phyloP scores from a whole-genome alignment of 805 yeast species.

The Saccharomycopsis selenospora region DNA sequence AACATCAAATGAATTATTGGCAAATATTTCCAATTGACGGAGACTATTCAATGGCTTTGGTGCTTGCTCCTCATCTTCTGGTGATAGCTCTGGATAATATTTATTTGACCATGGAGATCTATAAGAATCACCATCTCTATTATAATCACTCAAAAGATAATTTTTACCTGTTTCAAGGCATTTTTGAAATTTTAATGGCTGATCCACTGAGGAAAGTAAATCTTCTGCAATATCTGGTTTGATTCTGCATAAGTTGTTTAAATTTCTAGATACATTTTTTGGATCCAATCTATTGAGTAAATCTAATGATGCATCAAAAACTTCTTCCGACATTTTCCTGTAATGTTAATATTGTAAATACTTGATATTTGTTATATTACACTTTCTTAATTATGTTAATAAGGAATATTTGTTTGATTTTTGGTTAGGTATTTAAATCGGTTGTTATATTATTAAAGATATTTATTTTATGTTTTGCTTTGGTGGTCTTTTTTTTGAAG shows the following conservation, averaged over 20 bases:
- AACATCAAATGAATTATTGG: slow-evolving; percentile 86
- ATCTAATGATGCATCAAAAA: slow-evolving; percentile 72
- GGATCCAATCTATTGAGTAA: slow-evolving; percentile 73
- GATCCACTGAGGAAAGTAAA: slow-evolving; percentile 76
- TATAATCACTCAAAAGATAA: slow-evolving; percentile 85
- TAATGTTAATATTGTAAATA: no score
- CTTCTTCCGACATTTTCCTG: slow-evolving; percentile 36
- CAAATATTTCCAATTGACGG: slow-evolving; percentile 67
- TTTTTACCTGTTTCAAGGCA: slow-evolving; percentile 54
- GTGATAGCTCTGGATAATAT: slow-evolving; percentile 47
- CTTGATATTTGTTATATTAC: no score
- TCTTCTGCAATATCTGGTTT: slow-evolving; percentile 79
- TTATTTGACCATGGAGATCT: slow-evolving; percentile 87
- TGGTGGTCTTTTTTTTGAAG: no score
- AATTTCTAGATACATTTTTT: slow-evolving; percentile 40
- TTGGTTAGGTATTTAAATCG: no score
- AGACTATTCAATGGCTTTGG: slow-evolving; percentile 64
- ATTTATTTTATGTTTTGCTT: no score
- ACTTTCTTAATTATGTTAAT: no score
- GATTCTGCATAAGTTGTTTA: slow-evolving; percentile 40
- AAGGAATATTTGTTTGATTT: no score
- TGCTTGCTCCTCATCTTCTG: slow-evolving; percentile 56
- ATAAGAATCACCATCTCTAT: slow-evolving; percentile 88
- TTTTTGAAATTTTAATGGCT: slow-evolving; percentile 49
- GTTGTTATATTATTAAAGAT: no score